phyloP scores from a whole-genome alignment of 2,329 filamentous ascomycete genomes.

The Penicillium sp. region DNA sequence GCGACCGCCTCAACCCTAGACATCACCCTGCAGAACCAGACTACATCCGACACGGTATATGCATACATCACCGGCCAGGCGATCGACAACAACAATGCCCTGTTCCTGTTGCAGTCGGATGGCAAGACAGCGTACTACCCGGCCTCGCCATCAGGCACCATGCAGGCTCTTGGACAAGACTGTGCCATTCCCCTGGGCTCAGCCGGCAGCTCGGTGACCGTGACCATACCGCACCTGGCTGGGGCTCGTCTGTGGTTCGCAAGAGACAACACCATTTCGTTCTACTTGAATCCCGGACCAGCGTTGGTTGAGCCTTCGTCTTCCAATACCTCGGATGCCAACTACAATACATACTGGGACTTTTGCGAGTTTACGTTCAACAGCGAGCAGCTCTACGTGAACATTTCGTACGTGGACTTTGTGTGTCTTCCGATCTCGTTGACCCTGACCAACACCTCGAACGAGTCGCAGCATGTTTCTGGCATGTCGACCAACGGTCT shows the following conservation, averaged over 20 bases:
- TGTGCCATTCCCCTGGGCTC: constrained; percentile 62
- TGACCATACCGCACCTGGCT: constrained; percentile 66
- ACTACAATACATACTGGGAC: constrained; percentile 60
- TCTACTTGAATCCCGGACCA: constrained; percentile 67
- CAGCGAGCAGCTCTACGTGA: constrained; percentile 58
- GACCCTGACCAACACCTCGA: constrained; percentile 42
- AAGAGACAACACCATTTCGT: constrained; percentile 58
- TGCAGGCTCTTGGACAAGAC: constrained; percentile 51
- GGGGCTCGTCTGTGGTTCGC: constrained; percentile 72
- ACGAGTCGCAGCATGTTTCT: constrained; percentile 48
- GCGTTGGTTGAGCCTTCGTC: constrained; percentile 71
- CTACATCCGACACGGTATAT: constrained; percentile 57
- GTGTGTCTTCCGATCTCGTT: constrained; percentile 61
- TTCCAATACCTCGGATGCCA: constrained; percentile 61
- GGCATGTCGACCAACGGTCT: constrained; percentile 59
- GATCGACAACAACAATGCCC: constrained; percentile 55
- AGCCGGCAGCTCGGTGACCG: constrained; percentile 55
- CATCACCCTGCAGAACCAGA: constrained; percentile 64
- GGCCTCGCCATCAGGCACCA: constrained; percentile 51
- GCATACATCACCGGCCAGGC: constrained; percentile 69
- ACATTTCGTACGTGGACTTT: constrained; percentile 75
- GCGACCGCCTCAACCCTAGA: constrained; percentile 40
- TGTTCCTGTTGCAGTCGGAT: constrained; percentile 63
- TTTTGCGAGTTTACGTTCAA: constrained; percentile 71
- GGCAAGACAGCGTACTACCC: constrained; percentile 65